Evolutionary conservation across 2,329 filamentous ascomycete species (phyloP).

Genomic region (Penicillium verrucosum): DNA sequence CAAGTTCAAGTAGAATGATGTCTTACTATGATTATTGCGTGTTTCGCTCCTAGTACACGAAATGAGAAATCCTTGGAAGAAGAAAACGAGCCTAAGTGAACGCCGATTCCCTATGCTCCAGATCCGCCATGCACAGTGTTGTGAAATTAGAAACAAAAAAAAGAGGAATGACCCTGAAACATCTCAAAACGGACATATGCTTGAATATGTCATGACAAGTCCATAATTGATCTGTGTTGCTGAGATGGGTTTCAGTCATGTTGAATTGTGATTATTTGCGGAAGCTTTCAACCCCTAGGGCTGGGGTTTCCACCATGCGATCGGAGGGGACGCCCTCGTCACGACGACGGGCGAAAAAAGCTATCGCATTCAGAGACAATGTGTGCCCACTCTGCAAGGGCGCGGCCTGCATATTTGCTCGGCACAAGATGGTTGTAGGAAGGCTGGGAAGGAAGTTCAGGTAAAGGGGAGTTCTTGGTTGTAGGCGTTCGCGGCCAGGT

Average conservation of each 20-base stretch:
- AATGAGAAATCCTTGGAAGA: conserved; percentile 5
- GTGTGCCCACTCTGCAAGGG: conserved; percentile 62
- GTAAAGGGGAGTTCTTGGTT: conserved; percentile 18
- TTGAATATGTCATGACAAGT: conserved; percentile 8
- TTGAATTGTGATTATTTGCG: conserved; percentile 37
- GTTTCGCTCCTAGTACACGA: conserved; percentile 12
- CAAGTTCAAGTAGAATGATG: conserved; percentile 1
- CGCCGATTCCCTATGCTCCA: conserved; percentile 26
- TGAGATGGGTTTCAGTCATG: neutral
- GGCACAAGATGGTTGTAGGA: conserved; percentile 33
- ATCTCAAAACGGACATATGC: conserved; percentile 11
- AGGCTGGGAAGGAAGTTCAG: conserved; percentile 21
- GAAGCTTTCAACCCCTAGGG: conserved; percentile 60
- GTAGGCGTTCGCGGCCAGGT: conserved; percentile 13
- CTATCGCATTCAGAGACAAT: conserved; percentile 61
- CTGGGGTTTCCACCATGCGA: conserved; percentile 59
- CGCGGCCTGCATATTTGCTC: conserved; percentile 60
- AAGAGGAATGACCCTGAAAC: conserved; percentile 6
- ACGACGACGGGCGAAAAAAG: conserved; percentile 61
- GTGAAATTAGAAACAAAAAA: conserved; percentile 12
- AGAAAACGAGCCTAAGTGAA: conserved; percentile 12
- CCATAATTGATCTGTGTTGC: conserved; percentile 13
- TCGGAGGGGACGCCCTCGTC: conserved; percentile 60
- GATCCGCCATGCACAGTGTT: conserved; percentile 20
- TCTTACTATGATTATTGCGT: conserved; percentile 19